Conservation (phyloP, 2,329 filamentous ascomycete species). For the Aureobasidium sp. region DNA sequence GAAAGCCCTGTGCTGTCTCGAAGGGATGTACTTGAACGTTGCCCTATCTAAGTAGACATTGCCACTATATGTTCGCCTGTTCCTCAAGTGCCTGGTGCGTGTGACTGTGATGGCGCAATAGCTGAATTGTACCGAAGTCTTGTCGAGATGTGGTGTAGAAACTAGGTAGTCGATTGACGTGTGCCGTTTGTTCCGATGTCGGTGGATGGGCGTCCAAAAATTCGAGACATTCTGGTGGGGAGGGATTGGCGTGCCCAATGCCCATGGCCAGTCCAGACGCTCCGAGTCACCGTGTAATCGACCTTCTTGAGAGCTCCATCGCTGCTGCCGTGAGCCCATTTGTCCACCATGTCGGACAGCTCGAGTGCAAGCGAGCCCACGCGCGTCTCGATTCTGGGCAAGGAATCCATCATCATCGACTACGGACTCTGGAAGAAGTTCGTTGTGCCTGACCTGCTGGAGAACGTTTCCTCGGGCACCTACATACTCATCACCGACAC, state of each 20-base stretch:
- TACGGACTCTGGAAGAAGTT: slow-evolving; percentile 81
- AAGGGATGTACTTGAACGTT: slow-evolving; percentile 83
- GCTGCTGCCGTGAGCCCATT: neutral
- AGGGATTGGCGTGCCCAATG: neutral
- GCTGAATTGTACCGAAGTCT: neutral
- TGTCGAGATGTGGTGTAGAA: neutral
- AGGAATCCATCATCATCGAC: slow-evolving; percentile 84
- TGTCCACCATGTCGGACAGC: slow-evolving; percentile 8
- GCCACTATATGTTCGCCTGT: slow-evolving; percentile 14
- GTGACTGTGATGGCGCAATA: neutral
- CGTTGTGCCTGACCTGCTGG: slow-evolving; percentile 70
- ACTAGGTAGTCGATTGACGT: no score
- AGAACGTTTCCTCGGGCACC: slow-evolving; percentile 71
- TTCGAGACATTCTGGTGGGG: slow-evolving; percentile 3
- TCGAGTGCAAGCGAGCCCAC: slow-evolving; percentile 29
- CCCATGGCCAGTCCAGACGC: neutral
- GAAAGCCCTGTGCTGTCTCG: slow-evolving; percentile 95
- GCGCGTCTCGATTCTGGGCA: slow-evolving; percentile 73
- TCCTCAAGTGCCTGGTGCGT: slow-evolving; percentile 2
- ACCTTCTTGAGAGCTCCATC: neutral
- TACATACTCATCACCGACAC: slow-evolving; percentile 97
- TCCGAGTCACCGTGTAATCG: slow-evolving; percentile 2
- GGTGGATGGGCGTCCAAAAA: neutral
- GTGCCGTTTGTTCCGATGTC: neutral
- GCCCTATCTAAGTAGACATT: slow-evolving; percentile 38